phyloP scores from a whole-genome alignment of 2,329 filamentous ascomycete species.

The Claviceps africana region DNA sequence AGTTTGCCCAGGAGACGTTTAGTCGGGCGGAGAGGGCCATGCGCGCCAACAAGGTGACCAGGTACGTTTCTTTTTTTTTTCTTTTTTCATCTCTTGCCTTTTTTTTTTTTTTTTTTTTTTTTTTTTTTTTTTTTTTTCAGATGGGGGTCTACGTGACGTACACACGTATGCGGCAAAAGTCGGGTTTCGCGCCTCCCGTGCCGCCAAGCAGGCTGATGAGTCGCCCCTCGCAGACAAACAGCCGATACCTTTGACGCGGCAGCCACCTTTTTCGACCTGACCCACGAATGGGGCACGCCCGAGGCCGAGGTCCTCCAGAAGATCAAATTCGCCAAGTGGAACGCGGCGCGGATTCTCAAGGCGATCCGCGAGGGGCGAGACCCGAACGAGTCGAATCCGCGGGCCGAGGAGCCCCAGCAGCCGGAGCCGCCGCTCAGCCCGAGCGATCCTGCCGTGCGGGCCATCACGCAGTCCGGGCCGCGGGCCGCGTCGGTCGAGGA shows the following conservation, averaged over 20 bases:
- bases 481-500: constrained; percentile 39
- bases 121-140: no score
- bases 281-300: constrained; percentile 66
- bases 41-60: constrained; percentile 68
- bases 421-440: constrained; percentile 39
- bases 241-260: constrained; percentile 89
- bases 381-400: constrained; percentile 79
- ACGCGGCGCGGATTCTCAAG: constrained; percentile 78
- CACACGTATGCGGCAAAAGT: no score
- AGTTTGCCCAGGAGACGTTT: constrained; percentile 84
- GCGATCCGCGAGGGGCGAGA: constrained; percentile 84
- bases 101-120: no score
- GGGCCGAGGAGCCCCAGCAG: constrained; percentile 13
- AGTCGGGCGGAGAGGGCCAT: constrained; percentile 71
- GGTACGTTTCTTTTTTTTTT: no score
- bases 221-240: constrained; percentile 50
- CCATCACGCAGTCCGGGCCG: constrained; percentile 19
- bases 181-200: no score
- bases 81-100: no score
- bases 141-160: no score
- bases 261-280: constrained; percentile 78
- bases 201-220: not conserved
- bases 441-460: constrained; percentile 50
- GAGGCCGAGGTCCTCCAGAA: constrained; percentile 69
- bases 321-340: constrained; percentile 94